Evolutionary conservation across 805 yeast species (phyloP).

Genomic region (Yarrowia sp.): DNA sequence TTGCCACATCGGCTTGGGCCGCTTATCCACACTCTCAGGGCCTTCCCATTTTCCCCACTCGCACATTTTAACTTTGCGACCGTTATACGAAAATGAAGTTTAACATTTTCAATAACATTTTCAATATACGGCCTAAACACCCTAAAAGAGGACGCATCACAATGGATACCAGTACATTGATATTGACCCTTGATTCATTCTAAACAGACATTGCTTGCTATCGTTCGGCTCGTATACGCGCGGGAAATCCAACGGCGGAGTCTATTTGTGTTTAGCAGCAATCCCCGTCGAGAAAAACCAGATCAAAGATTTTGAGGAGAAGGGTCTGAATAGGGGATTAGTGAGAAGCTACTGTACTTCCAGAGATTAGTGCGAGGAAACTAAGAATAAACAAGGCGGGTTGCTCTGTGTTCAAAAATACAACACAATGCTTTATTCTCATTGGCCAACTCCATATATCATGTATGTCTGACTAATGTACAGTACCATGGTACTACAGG

Average conservation of each 20-base stretch:
- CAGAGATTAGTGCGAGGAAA: no score
- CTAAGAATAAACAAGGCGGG: no score
- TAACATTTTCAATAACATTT: neutral
- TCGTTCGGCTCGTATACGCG: neutral
- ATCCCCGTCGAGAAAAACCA: neutral
- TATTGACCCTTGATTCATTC: neutral
- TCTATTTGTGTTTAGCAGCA: neutral
- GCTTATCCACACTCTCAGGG: no score
- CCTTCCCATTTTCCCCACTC: neutral
- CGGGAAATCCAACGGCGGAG: neutral
- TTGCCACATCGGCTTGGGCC: no score
- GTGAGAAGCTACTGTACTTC: no score
- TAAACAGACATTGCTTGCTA: neutral
- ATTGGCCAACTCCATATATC: no score
- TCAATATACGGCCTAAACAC: neutral
- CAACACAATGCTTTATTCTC: no score
- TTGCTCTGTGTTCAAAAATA: no score
- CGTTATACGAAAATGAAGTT: slow-evolving; percentile 1
- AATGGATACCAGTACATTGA: neutral
- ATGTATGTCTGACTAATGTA: no score
- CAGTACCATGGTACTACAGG: no score
- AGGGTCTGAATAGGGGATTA: no score
- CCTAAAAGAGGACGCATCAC: slow-evolving; percentile 4
- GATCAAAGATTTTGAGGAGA: neutral
- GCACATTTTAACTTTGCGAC: neutral